Evolutionary conservation across 2,329 filamentous ascomycete genomes (phyloP).

Genomic region (Verticillium zaregamsianum): DNA sequence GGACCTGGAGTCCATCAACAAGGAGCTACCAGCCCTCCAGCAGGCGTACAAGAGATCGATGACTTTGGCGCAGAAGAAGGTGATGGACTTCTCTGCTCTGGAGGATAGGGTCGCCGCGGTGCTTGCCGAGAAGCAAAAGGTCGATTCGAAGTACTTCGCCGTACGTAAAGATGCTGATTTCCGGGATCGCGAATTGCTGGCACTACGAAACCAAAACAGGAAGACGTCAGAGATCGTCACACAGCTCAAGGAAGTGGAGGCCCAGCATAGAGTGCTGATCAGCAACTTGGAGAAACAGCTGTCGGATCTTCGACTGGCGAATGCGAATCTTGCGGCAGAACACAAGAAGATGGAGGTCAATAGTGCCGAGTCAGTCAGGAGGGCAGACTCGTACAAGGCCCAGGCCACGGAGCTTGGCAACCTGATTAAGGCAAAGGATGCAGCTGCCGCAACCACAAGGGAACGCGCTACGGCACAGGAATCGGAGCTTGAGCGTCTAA

Average conservation of each 20-base stretch:
- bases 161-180: slow-evolving; percentile 92
- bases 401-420: slow-evolving; percentile 76
- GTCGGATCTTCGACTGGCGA: slow-evolving; percentile 73
- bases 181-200: slow-evolving; percentile 73
- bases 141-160: slow-evolving; percentile 96
- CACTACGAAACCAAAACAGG: slow-evolving; percentile 74
- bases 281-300: slow-evolving; percentile 89
- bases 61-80: slow-evolving; percentile 78
- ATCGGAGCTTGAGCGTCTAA: slow-evolving; percentile 74
- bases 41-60: slow-evolving; percentile 88
- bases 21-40: slow-evolving; percentile 85
- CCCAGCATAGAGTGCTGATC: slow-evolving; percentile 68
- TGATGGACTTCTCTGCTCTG: slow-evolving; percentile 67
- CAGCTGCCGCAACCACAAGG: slow-evolving; percentile 43
- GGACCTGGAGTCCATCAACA: slow-evolving; percentile 79
- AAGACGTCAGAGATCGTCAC: slow-evolving; percentile 93
- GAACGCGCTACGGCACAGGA: slow-evolving; percentile 61
- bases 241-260: slow-evolving; percentile 86
- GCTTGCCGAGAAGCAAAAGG: slow-evolving; percentile 87
- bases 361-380: slow-evolving; percentile 64
- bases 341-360: slow-evolving; percentile 72
- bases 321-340: slow-evolving; percentile 66
- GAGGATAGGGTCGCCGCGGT: slow-evolving; percentile 76
- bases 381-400: slow-evolving; percentile 66
- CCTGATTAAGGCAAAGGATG: slow-evolving; percentile 72